phyloP scores from a whole-genome alignment of 148 eudicot genomes.

The Bassia scoparia region DNA sequence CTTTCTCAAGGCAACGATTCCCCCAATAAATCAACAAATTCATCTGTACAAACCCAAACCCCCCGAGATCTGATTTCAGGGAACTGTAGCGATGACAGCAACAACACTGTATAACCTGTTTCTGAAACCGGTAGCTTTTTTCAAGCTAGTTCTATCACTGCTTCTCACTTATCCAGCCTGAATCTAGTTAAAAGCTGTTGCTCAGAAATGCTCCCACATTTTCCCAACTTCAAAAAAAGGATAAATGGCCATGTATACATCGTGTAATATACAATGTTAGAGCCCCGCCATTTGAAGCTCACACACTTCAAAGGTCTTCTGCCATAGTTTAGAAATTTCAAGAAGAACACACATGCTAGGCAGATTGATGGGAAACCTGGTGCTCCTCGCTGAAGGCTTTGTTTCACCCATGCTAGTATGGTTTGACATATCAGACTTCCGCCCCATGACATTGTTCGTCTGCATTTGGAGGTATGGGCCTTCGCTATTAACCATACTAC shows the following conservation, averaged over 20 bases:
- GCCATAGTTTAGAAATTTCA: constrained; percentile 14
- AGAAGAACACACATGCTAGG: constrained; percentile 31
- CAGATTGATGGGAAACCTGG: constrained; percentile 36
- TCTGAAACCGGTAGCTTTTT: not conserved
- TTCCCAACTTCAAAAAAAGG: not conserved
- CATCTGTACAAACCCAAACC: constrained; percentile 30
- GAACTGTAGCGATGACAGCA: not conserved
- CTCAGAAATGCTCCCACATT: not conserved
- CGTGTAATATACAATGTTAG: not conserved
- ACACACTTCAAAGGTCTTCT: constrained; percentile 34
- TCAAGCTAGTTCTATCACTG: not conserved
- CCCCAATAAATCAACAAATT: constrained; percentile 31
- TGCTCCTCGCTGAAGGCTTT: constrained; percentile 41
- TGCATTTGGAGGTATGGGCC: constrained; percentile 35
- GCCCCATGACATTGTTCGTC: constrained; percentile 82
- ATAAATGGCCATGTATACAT: not conserved
- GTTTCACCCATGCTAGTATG: constrained; percentile 30
- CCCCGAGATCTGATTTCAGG: not conserved
- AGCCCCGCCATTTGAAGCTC: constrained; percentile 24
- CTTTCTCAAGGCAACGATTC: constrained; percentile 12
- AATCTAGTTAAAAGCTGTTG: not conserved
- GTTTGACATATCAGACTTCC: constrained; percentile 35
- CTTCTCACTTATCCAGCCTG: not conserved
- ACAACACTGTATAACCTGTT: constrained; percentile 4
- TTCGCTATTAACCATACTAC: constrained; percentile 19